Evolutionary conservation across 805 yeast species (phyloP), one percentile per base, ranked within the genome.

Genomic region (Suhomyces sp.): DNA sequence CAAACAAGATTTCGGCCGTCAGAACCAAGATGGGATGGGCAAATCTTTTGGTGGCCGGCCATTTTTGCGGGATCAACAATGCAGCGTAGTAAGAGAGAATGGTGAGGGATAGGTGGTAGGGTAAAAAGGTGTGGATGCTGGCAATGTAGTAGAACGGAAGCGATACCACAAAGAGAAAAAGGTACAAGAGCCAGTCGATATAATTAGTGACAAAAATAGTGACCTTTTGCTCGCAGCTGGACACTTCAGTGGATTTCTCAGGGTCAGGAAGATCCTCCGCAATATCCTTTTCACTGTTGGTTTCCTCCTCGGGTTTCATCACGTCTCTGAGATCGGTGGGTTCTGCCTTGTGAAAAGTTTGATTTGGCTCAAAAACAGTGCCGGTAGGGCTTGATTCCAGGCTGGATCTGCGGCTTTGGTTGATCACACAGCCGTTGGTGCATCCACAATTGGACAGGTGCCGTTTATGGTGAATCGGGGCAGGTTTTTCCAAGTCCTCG

Each of bases 11-110:
- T n/a, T 79, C 59, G 1, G 80, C 83, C 5, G 89, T 86, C 55
- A 85, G 81, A 27, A 86, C 73, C 47, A 88, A 69, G 31, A 88
- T 86, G 0, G 96, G 96, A 61, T 88, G 94, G 13, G 87, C 74
- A 72, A 78, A 62, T 68, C 77, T 62, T 75, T 78, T 68, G 60
- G 79, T 53, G 60, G 73, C 21, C 71, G 81, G 59, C 83, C 65
- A 72, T 39, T 60, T 65, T 47, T 65, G 63, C 3, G 85, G 77
- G 19, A 80, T 71, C 20, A 77, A 66, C 35, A 80, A 60, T 33
- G 85, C 81, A 9, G 72, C 56, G 53, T 79, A 76, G 64, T 84
- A 87, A 20, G 83, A 69, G 39, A 83, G 57, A 3, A 87, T 79
- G 1, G 87, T 81, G 33, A 85, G 69, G 19, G 84, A 78, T 48